These are phyloP conservation scores for Musa schizocarpa DNA, from an alignment of 176 grass and related monocot species.

Conservation along the genomic window DNA sequence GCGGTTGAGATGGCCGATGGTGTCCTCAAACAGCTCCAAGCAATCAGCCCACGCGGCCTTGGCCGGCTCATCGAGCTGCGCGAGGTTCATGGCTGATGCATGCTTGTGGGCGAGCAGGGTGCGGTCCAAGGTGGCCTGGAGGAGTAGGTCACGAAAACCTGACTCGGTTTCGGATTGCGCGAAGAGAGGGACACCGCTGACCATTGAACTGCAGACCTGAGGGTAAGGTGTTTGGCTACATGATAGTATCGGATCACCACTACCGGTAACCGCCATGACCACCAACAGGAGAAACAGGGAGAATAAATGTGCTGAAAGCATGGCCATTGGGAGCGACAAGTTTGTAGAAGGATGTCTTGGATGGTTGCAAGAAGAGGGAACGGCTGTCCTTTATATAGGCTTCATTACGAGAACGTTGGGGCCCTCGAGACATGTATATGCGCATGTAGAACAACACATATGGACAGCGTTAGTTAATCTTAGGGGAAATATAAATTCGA, in stretches of 20 bases:
- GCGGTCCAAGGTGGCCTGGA: slow-evolving; percentile 1
- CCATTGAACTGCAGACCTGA: slow-evolving; percentile 9
- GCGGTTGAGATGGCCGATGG: background rate
- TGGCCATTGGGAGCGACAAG: no score
- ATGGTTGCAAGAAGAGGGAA: no score
- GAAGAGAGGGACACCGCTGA: background rate
- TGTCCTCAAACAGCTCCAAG: slow-evolving; percentile 14
- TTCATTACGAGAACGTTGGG: no score
- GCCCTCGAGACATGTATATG: no score
- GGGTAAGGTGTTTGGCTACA: slow-evolving; percentile 15
- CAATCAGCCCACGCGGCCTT: slow-evolving; percentile 3
- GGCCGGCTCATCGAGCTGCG: background rate
- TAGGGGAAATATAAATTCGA: no score
- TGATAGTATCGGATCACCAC: slow-evolving; percentile 2
- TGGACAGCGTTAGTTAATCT: no score
- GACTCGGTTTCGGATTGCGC: background rate
- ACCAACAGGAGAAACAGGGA: no score
- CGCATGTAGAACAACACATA: no score
- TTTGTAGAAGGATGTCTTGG: no score
- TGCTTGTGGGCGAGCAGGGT: background rate
- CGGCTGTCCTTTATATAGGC: no score
- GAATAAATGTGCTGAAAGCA: no score
- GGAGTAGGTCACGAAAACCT: background rate
- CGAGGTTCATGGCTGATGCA: background rate
- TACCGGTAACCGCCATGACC: background rate